phyloP scores from a whole-genome alignment of 2,329 filamentous ascomycete species.

The Seiridium cupressi region DNA sequence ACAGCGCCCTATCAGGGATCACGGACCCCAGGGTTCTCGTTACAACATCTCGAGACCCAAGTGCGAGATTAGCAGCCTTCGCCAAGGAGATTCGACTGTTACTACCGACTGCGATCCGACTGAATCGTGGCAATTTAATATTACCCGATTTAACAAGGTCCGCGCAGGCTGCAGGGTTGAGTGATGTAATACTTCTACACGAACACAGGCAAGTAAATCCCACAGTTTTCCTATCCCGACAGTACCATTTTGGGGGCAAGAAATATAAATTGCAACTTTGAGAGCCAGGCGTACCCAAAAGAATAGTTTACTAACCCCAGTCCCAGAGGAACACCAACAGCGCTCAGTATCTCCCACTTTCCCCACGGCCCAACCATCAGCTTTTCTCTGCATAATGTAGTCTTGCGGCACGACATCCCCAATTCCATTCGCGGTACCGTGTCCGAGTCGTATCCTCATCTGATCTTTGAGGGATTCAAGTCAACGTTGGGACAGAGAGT shows the following conservation, averaged over 20 bases:
- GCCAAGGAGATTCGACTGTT: conserved; percentile 85
- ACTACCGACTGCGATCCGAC: conserved; percentile 77
- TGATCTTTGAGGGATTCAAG: conserved; percentile 75
- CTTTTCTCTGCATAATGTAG: conserved; percentile 89
- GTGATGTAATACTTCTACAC: conserved; percentile 83
- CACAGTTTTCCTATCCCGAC: too few species aligned
- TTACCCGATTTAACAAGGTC: conserved; percentile 81
- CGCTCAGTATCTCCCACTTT: conserved; percentile 76
- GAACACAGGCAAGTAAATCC: conserved; percentile 63
- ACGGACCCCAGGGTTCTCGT: conserved; percentile 87
- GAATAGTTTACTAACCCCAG: neutral
- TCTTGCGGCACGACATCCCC: conserved; percentile 89
- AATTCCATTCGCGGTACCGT: conserved; percentile 84
- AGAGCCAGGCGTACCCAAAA: too few species aligned
- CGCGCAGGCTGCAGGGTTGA: conserved; percentile 76
- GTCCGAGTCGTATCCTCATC: conserved; percentile 86
- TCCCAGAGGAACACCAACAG: conserved; percentile 72
- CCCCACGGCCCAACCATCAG: conserved; percentile 79
- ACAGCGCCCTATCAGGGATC: conserved; percentile 84
- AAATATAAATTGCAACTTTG: too few species aligned
- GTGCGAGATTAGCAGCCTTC: conserved; percentile 80
- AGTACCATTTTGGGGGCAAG: too few species aligned
- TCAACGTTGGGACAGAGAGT: conserved; percentile 52
- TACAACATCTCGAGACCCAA: conserved; percentile 87
- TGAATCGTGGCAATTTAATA: conserved; percentile 90